These are phyloP conservation scores for Mycotypha africana DNA, from an alignment of 371 early-diverging fungal genomes.

Conservation along the genomic window DNA sequence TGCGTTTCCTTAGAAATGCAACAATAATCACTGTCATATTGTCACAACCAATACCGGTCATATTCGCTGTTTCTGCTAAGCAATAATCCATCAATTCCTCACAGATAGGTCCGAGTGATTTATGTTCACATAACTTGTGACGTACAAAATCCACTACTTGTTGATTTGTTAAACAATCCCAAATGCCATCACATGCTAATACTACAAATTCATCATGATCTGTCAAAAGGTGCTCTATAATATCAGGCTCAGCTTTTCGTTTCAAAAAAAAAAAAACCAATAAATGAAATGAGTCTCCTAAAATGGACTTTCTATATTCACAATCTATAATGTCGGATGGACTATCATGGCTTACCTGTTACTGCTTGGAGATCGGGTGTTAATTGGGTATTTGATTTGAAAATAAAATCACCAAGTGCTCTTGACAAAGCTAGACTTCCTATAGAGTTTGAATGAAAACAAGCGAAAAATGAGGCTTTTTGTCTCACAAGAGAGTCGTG, in stretches of 20 bases:
- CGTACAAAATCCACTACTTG: constrained; percentile 80
- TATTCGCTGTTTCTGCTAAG: constrained; percentile 70
- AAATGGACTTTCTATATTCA: too few species aligned
- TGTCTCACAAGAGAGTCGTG: too few species aligned
- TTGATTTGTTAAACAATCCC: constrained; percentile 90
- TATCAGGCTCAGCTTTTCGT: constrained; percentile 80
- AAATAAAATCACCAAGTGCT: constrained; percentile 93
- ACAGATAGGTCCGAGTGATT: constrained; percentile 54
- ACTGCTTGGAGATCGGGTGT: constrained; percentile 86
- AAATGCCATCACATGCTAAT: constrained; percentile 94
- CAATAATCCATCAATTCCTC: constrained; percentile 86
- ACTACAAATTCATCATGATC: constrained; percentile 85
- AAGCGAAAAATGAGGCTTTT: background rate
- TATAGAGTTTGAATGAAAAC: too few species aligned
- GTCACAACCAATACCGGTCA: constrained; percentile 89
- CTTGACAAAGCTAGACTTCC: constrained; percentile 90
- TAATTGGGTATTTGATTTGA: constrained; percentile 71
- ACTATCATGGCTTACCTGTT: too few species aligned
- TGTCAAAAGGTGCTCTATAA: constrained; percentile 52
- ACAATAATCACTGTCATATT: constrained; percentile 95
- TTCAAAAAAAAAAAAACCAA: background rate
- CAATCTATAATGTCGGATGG: too few species aligned
- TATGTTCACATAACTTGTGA: constrained; percentile 42
- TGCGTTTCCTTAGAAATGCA: constrained; percentile 67
- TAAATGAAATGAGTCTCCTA: too few species aligned